phyloP scores from a whole-genome alignment of 108 stramenopile species.

The Cyclotella kingstonii region DNA sequence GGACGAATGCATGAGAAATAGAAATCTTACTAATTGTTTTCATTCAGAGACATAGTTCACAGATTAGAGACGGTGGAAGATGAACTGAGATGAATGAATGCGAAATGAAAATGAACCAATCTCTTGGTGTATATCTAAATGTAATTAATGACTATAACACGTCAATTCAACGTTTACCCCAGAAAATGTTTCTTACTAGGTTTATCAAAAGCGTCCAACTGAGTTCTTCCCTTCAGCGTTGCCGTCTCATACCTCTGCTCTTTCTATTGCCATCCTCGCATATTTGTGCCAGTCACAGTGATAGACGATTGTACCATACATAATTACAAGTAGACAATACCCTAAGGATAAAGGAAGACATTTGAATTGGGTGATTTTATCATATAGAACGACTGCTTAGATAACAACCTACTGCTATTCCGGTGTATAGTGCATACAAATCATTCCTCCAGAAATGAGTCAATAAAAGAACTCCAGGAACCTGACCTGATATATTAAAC shows the following conservation, averaged over 20 bases:
- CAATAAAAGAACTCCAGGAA: conserved; percentile 68
- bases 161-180: too few relatives aligned
- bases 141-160: too few relatives aligned
- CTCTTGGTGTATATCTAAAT: too few relatives aligned
- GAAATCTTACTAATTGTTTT: background rate
- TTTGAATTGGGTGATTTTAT: background rate
- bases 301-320: conserved; percentile 18
- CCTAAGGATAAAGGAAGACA: too few relatives aligned
- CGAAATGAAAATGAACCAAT: too few relatives aligned
- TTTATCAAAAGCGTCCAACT: too few relatives aligned
- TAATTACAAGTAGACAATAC: conserved; percentile 22
- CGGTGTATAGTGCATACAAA: conserved; percentile 68
- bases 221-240: background rate
- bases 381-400: background rate
- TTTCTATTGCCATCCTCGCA: conserved; percentile 39
- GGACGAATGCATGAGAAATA: conserved; percentile 20
- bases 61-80: background rate
- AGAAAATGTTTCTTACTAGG: too few relatives aligned
- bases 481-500: conserved; percentile 61
- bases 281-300: conserved; percentile 58
- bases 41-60: too few relatives aligned
- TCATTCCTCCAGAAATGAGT: conserved; percentile 70
- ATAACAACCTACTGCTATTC: conserved; percentile 54
- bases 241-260: conserved; percentile 48
- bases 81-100: background rate